Percentiles rank a stretch among this genome's conserved stretches.
Evolutionary conservation across 768 basidiomycete genomes (phyloP).

Genomic region (Tricholoma saponaceum): DNA sequence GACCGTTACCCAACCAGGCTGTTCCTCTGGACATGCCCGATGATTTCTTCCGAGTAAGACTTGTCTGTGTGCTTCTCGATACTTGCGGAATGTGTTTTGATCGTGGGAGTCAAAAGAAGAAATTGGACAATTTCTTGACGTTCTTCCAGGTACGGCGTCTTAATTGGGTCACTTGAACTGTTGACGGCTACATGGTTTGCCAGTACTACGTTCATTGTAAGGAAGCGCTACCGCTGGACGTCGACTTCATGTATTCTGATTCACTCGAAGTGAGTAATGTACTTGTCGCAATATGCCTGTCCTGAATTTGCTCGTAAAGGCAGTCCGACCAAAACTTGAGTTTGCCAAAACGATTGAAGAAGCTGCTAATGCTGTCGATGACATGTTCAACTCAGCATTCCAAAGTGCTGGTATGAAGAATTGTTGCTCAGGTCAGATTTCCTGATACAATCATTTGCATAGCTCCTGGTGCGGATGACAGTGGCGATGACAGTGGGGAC

Average conservation of each 20-base stretch:
- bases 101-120: conserved; percentile 86
- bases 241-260: conserved; percentile 95
- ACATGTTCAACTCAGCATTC: conserved; percentile 70
- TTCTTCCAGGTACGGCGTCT: conserved; percentile 78
- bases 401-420: conserved; percentile 52
- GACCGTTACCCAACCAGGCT: conserved; percentile 74
- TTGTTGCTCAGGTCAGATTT: not conserved
- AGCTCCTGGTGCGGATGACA: conserved; percentile 39
- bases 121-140: conserved; percentile 85
- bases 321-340: conserved; percentile 78
- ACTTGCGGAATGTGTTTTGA: conserved; percentile 99
- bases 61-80: conserved; percentile 90
- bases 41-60: conserved; percentile 91
- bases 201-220: conserved; percentile 91
- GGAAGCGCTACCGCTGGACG: conserved; percentile 89
- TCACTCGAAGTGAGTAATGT: conserved; percentile 71
- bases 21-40: conserved; percentile 87
- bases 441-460: conserved; percentile 7
- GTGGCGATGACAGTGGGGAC: conserved; percentile 66
- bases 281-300: not conserved
- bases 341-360: conserved; percentile 76
- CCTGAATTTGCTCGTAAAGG: conserved; percentile 36
- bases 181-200: not conserved
- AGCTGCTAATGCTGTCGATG: conserved; percentile 85
- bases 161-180: not conserved